Conservation (phyloP, 805 yeast genomes). For the Wickerhamiella australiensis region DNA sequence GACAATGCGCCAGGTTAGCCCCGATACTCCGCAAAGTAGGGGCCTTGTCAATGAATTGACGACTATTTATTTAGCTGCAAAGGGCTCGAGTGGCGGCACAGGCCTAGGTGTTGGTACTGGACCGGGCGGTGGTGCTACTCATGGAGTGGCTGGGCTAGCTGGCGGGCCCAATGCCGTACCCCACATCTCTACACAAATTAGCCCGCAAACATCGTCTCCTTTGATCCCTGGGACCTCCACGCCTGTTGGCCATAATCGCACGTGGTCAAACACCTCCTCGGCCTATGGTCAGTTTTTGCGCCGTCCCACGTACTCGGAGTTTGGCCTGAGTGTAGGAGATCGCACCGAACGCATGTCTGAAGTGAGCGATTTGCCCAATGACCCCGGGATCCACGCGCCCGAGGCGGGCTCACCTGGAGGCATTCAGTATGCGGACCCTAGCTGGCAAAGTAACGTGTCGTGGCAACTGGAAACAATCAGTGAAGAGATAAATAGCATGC, state of each 20-base stretch:
- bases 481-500: slow-evolving; percentile 22
- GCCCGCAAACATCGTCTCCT: no score
- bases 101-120: not conserved
- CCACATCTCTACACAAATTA: no score
- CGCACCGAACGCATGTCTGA: slow-evolving; percentile 11
- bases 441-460: slow-evolving; percentile 22
- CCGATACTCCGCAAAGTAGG: slow-evolving; percentile 52
- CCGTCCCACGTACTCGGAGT: slow-evolving; percentile 21
- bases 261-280: slow-evolving; percentile 18
- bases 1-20: slow-evolving; percentile 39
- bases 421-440: not conserved
- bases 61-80: slow-evolving; percentile 45
- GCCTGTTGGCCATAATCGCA: slow-evolving; percentile 14
- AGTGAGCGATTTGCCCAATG: slow-evolving; percentile 1
- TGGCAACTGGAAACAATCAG: slow-evolving; percentile 23
- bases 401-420: slow-evolving; percentile 1
- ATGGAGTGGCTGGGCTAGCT: not conserved
- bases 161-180: not conserved
- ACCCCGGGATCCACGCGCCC: slow-evolving; percentile 5
- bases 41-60: slow-evolving; percentile 59
- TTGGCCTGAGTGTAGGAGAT: slow-evolving; percentile 22
- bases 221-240: no score
- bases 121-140: not conserved
- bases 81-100: not conserved
- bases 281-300: slow-evolving; percentile 22